A percentile compares a stretch with the other conserved stretches of the same genome.
These are phyloP conservation scores for Suhomyces faveliae DNA, from an alignment of 805 yeast species.

Conservation along the genomic window DNA sequence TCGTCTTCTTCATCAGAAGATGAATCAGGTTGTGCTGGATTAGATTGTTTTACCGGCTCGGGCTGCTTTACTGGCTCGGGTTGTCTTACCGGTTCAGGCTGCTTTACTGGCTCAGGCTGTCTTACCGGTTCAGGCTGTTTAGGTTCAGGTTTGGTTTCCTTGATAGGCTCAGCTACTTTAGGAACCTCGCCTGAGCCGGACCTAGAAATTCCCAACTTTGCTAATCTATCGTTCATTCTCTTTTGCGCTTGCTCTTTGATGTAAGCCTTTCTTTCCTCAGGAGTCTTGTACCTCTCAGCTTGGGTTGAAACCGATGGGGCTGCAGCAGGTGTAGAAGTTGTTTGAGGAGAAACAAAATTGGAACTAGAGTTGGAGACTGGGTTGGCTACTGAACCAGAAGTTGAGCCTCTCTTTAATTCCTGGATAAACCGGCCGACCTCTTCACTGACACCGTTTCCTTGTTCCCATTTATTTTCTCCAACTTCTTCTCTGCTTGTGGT, in stretches of 20 bases:
- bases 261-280: slow-evolving; percentile 73
- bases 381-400: slow-evolving; percentile 4
- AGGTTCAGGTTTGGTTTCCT: slow-evolving; percentile 2
- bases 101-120: neutral
- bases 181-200: slow-evolving; percentile 17
- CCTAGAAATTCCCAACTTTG: slow-evolving; percentile 69
- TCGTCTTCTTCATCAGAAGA: slow-evolving; percentile 40
- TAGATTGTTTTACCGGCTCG: neutral
- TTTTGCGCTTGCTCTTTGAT: slow-evolving; percentile 73
- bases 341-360: neutral
- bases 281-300: slow-evolving; percentile 32
- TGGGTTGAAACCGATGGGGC: slow-evolving; percentile 9
- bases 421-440: slow-evolving; percentile 62
- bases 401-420: slow-evolving; percentile 39
- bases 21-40: slow-evolving; percentile 10
- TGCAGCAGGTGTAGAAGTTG: slow-evolving; percentile 13
- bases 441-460: slow-evolving; percentile 70
- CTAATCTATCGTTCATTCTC: slow-evolving; percentile 82
- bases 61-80: slow-evolving; percentile 3
- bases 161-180: neutral
- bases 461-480: slow-evolving; percentile 73
- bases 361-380: slow-evolving; percentile 11
- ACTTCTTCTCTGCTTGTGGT: slow-evolving; percentile 42
- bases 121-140: neutral
- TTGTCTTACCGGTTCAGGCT: neutral